A percentile compares a stretch with the other conserved stretches of the same genome.
Evolutionary conservation across 2,329 filamentous ascomycete species (phyloP).

Genomic region (Xylaria digitata): DNA sequence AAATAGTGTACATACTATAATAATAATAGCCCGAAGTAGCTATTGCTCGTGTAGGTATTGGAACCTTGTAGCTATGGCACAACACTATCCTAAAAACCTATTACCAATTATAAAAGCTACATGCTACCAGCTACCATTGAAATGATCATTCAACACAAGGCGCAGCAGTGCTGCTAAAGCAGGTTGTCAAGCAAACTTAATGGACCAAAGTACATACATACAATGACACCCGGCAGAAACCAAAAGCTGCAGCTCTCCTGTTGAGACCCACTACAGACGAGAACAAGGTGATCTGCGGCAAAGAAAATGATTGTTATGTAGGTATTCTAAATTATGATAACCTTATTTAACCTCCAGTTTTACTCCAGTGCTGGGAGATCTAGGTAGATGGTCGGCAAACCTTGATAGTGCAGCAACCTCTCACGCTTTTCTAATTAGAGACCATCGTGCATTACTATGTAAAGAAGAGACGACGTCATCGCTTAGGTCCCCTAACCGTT

Average conservation of each 20-base stretch:
- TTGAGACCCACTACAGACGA: constrained; percentile 14
- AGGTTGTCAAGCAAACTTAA: too few relatives aligned
- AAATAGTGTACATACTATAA: background rate
- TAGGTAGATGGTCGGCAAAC: background rate
- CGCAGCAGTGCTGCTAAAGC: too few relatives aligned
- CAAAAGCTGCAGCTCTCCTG: constrained; percentile 32
- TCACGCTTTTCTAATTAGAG: constrained; percentile 1
- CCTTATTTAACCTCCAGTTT: constrained; percentile 4
- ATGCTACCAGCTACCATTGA: too few relatives aligned
- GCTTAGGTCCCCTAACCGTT: background rate
- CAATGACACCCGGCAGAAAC: too few relatives aligned
- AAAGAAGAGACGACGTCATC: constrained; percentile 14
- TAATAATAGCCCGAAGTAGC: too few relatives aligned
- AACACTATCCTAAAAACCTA: too few relatives aligned
- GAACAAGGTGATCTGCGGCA: constrained; percentile 17
- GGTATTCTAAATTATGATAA: constrained; percentile 29
- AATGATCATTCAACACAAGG: too few relatives aligned
- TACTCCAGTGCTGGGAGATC: too few relatives aligned
- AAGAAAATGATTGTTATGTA: constrained; percentile 9
- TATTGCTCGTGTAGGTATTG: background rate
- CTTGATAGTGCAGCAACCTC: background rate
- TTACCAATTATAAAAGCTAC: too few relatives aligned
- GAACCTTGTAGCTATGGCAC: background rate
- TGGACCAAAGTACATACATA: background rate
- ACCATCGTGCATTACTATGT: background rate